Conservation (phyloP, 148 eudicot genomes). For the Polygonum maritimum region DNA sequence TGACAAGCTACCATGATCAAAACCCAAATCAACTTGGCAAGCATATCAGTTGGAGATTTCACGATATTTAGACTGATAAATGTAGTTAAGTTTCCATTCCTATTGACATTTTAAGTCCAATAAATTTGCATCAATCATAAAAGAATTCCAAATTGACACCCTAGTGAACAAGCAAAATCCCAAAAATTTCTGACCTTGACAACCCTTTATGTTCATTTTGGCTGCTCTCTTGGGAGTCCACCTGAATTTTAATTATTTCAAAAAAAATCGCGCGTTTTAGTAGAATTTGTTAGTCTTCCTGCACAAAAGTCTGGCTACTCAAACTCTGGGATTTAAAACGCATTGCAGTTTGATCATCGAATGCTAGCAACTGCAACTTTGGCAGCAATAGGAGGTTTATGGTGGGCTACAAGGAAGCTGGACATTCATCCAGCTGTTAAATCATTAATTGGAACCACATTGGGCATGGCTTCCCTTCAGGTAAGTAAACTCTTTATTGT, state of each 20-base stretch:
- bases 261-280: neutral
- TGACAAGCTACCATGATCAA: neutral
- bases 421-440: constrained; percentile 88
- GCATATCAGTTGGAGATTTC: neutral
- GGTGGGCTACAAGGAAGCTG: constrained; percentile 75
- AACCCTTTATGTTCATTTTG: neutral
- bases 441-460: constrained; percentile 60
- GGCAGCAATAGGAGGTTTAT: constrained; percentile 55
- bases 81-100: neutral
- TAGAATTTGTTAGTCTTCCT: neutral
- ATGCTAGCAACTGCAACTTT: constrained; percentile 81
- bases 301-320: neutral
- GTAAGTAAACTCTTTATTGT: constrained; percentile 18
- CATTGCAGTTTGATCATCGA: constrained; percentile 83
- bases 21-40: neutral
- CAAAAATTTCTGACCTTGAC: neutral
- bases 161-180: neutral
- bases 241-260: neutral
- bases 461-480: constrained; percentile 96
- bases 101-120: neutral
- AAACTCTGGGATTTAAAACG: neutral
- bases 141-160: neutral
- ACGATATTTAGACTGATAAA: neutral
- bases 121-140: neutral
- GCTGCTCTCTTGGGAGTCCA: no score